These are phyloP conservation scores for Geranomyces michiganensis DNA, from an alignment of 192 early-diverging fungal genomes.

Conservation along the genomic window DNA sequence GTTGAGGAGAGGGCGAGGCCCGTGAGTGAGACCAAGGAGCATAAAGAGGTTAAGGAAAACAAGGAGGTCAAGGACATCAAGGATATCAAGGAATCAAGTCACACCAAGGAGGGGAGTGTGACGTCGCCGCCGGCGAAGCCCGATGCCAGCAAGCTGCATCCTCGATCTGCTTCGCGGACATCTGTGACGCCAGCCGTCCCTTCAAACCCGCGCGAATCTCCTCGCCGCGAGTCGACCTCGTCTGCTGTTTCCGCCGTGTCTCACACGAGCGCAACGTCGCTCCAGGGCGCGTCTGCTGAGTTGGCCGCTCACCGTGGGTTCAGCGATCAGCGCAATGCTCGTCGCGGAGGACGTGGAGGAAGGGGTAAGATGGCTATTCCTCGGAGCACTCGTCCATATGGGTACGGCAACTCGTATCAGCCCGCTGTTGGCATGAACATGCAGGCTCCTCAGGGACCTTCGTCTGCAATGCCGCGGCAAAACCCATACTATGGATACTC, in stretches of 20 bases:
- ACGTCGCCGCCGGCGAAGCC: slow-evolving; percentile 1
- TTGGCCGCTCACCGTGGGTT: neutral
- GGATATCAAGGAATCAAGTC: too few species aligned
- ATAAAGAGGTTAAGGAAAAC: neutral
- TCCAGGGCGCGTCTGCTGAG: neutral
- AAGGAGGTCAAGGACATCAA: neutral
- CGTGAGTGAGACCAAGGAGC: neutral
- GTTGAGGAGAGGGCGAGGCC: slow-evolving; percentile 6
- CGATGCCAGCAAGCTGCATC: neutral
- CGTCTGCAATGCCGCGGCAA: neutral
- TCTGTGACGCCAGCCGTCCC: neutral
- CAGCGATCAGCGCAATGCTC: slow-evolving; percentile 16
- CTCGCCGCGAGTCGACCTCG: slow-evolving; percentile 25
- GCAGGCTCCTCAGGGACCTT: neutral
- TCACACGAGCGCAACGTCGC: neutral
- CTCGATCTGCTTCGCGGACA: neutral
- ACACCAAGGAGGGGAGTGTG: neutral
- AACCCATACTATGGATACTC: slow-evolving; percentile 26
- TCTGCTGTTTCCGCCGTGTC: slow-evolving; percentile 23
- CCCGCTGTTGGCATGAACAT: neutral
- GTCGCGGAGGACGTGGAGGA: slow-evolving; percentile 32
- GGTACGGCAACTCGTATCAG: neutral
- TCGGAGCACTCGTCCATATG: slow-evolving; percentile 18
- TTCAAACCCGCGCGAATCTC: neutral
- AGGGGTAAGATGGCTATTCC: neutral